Evolutionary conservation across 768 basidiomycete genomes (phyloP).

Genomic region (Phanerochaete sordida): DNA sequence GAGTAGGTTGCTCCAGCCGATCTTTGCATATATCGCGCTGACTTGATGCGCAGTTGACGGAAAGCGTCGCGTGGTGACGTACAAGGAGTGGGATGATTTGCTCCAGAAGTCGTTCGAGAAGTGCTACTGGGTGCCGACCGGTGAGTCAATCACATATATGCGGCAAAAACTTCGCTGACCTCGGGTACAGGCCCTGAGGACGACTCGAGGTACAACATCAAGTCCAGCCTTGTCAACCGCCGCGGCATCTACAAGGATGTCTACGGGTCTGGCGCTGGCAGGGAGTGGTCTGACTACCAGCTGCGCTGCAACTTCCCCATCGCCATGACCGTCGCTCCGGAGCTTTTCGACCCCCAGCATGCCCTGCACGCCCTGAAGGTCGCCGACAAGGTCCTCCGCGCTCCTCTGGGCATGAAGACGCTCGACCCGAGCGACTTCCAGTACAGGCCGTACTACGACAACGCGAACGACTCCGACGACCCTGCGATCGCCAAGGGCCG

Average conservation of each 20-base stretch:
- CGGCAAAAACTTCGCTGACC: background rate
- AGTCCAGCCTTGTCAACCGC: constrained; percentile 72
- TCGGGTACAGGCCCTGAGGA: constrained; percentile 54
- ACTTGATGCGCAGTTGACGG: constrained; percentile 57
- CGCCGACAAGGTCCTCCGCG: constrained; percentile 79
- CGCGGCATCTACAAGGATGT: constrained; percentile 99
- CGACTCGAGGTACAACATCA: constrained; percentile 68
- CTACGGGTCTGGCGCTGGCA: constrained; percentile 78
- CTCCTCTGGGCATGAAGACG: constrained; percentile 95
- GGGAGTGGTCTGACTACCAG: constrained; percentile 98
- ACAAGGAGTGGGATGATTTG: constrained; percentile 85
- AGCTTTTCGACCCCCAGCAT: constrained; percentile 80
- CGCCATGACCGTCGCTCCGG: constrained; percentile 96
- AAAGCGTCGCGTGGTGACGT: constrained; percentile 66
- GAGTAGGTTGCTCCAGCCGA: constrained; percentile 58
- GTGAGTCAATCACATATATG: constrained; percentile 36
- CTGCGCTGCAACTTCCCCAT: constrained; percentile 91
- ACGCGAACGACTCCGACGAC: constrained; percentile 89
- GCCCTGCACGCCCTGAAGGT: constrained; percentile 77
- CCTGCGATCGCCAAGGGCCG: constrained; percentile 83
- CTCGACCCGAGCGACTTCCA: constrained; percentile 84
- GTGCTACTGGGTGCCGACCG: constrained; percentile 83
- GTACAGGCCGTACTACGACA: constrained; percentile 91
- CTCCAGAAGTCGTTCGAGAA: constrained; percentile 87
- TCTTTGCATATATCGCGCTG: background rate